Base-by-base conservation (phyloP, 176 grass and related monocot genomes). In the Hsuehochloa calcarea region DNA sequence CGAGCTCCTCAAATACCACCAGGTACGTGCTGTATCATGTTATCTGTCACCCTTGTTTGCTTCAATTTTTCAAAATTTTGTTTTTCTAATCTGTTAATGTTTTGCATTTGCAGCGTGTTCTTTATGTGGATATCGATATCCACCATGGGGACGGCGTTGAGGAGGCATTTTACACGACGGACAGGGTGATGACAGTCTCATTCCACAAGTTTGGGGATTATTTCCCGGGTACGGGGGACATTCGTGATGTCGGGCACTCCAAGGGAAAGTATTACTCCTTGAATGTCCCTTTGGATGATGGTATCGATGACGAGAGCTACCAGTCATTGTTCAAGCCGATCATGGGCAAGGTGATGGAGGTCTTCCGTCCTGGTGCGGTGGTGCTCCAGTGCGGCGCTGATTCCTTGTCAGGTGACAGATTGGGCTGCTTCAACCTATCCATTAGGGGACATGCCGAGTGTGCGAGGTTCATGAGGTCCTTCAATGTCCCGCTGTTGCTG, bases 161-260 rank as follows among this genome's bases (percentile, higher is more conserved):
- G 71, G 96, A 95, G 74, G 96, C 96, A 10, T 98, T 98, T 74
- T 98, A 98, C 80, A 98, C 89, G 3, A 98, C 96, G 6, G 90
- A 95, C 54, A 64, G 96, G 82, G 93, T 98, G 61, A 98, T 98
- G 96, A 98, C 93, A 0, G 91, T 92, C 13, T 98, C 96, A 0
- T 98, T 98, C 76, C 96, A 98, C 64, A 95, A 98, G 59, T 98
- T 95, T 78, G 96, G 96, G 68, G 96, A 96, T 88, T 98, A 94
- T 83, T 98, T 98, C 68, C 96, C 96, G 0, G 91, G 93, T 60
- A 98, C 96, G 4, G 96, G 96, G 51, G 86, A 92, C 47, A 88
- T 95, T 17, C 77, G 82, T 0, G 96, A 99, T 8, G 73, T 92
- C 6, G 96, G 96, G 0, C 84, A 96, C 52, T 68, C 46, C 16